Evolutionary conservation across 1,284 basidiomycete species (phyloP), one percentile per base, ranked within the genome.

Genomic region (Cutaneotrichosporon dermatis): DNA sequence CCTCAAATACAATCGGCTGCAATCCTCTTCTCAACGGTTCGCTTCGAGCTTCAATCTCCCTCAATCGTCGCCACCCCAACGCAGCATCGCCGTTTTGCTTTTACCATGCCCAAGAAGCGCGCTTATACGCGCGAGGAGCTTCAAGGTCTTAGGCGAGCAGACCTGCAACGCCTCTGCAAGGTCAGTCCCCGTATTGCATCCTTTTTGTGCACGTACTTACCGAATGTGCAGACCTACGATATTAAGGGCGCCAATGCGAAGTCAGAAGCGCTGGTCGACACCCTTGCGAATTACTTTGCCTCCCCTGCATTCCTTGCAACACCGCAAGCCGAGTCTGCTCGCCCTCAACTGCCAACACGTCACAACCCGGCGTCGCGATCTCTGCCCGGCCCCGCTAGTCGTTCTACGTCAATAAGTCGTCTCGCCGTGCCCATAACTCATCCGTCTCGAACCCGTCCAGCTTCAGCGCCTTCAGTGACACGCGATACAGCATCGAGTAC

Each of bases 231-330:
- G 75, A 70, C 71, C 4, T 70, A 76, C 52, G 69, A 71, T 12
- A 63, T 76, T 33, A 74, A 72, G 63, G 75, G 75, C 3, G 73
- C 75, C 33, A 76, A 75, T 51, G 69, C 69, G 39, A 71, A 69
- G 46, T 69, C 70, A 0, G 66, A 69, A 9, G 62, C 64, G 8
- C 57, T 76, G 2, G 60, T 74, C 13, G 68, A 74, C 9, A 45
- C 56, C 0, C 67, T 76, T 6, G 60, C 72, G 6, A 55, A 61
- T 9, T 69, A 62, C 57, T 76, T 72, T 36, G 53, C 56, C 13
- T 73, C 72, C 2, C 56, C 72, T 0, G 59, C 56, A 4, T 72
- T 68, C 44, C 58, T 55, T 45, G 16, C 51, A 12, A 57, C 57
- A 1, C 57, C 57, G 53, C 13, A 37, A 51, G n/a, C 6, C 37